phyloP scores from a whole-genome alignment of 345 rosid species.

The Hibiscus trionum region DNA sequence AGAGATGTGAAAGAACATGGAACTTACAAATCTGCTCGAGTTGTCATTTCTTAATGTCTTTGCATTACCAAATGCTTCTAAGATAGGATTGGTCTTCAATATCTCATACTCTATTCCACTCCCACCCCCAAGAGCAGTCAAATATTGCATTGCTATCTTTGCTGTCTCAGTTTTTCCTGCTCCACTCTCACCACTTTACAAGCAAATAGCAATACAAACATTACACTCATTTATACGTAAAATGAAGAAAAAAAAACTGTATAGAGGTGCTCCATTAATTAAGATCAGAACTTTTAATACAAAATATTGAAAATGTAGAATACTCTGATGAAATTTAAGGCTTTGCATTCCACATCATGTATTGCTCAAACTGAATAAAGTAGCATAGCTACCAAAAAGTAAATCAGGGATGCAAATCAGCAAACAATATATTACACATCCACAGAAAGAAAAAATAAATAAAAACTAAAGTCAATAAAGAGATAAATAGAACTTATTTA shows the following conservation, averaged over 20 bases:
- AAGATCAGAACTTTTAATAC: not conserved
- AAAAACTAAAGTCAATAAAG: too few species aligned
- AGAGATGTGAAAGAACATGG: conserved; percentile 17
- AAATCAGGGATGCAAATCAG: not conserved
- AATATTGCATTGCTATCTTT: conserved; percentile 98
- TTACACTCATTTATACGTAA: not conserved
- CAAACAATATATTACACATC: not conserved
- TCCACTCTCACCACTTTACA: conserved; percentile 94
- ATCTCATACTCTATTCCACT: conserved; percentile 96
- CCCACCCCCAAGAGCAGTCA: conserved; percentile 99
- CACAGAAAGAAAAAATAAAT: not conserved
- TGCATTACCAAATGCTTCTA: conserved; percentile 99
- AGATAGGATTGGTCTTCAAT: conserved; percentile 91
- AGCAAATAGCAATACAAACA: conserved; percentile 22
- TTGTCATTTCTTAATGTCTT: conserved; percentile 93
- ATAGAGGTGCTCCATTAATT: conserved; percentile 2
- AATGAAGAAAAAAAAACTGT: conserved; percentile 1
- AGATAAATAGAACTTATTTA: not conserved
- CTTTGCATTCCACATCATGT: not conserved
- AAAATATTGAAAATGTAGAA: not conserved
- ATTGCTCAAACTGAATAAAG: not conserved
- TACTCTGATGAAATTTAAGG: not conserved
- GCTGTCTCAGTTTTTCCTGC: conserved; percentile 99
- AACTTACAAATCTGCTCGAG: conserved; percentile 97
- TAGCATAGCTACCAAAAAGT: not conserved